phyloP scores from a whole-genome alignment of 2,329 filamentous ascomycete genomes.

The Neophaeococcomyces aloes region DNA sequence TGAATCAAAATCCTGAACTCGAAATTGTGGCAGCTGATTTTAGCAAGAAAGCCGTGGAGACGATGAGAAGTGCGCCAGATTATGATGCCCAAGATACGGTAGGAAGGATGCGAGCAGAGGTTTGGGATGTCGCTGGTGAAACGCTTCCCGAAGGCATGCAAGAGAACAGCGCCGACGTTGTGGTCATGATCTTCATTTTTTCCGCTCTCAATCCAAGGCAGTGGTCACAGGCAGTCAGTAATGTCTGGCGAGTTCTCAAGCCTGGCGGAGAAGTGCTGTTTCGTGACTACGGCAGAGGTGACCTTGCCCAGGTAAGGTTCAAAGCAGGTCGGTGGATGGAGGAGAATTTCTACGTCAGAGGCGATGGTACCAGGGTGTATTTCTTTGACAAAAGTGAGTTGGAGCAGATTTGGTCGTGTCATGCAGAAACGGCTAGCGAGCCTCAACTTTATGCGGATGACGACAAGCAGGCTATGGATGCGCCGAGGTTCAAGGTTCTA shows the following conservation, averaged over 20 bases:
- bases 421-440: no score
- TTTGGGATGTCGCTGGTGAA: conserved; percentile 78
- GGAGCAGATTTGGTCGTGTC: conserved; percentile 62
- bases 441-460: no score
- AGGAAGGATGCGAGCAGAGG: conserved; percentile 66
- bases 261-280: conserved; percentile 90
- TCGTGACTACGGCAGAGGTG: conserved; percentile 90
- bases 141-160: conserved; percentile 62
- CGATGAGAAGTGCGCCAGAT: conserved; percentile 70
- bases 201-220: conserved; percentile 76
- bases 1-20: conserved; percentile 71
- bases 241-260: conserved; percentile 73
- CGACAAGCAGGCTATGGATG: conserved; percentile 10
- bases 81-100: conserved; percentile 47
- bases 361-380: conserved; percentile 92
- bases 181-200: conserved; percentile 95
- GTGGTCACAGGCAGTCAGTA: conserved; percentile 72
- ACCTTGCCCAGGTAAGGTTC: conserved; percentile 92
- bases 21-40: conserved; percentile 93
- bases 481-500: conserved; percentile 54
- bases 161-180: conserved; percentile 76
- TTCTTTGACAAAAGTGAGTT: conserved; percentile 90
- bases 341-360: conserved; percentile 94
- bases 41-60: conserved; percentile 84
- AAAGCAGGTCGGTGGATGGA: conserved; percentile 89